Evolutionary conservation across 2,329 filamentous ascomycete genomes (phyloP).

Genomic region (Fusarium euwallaceae): DNA sequence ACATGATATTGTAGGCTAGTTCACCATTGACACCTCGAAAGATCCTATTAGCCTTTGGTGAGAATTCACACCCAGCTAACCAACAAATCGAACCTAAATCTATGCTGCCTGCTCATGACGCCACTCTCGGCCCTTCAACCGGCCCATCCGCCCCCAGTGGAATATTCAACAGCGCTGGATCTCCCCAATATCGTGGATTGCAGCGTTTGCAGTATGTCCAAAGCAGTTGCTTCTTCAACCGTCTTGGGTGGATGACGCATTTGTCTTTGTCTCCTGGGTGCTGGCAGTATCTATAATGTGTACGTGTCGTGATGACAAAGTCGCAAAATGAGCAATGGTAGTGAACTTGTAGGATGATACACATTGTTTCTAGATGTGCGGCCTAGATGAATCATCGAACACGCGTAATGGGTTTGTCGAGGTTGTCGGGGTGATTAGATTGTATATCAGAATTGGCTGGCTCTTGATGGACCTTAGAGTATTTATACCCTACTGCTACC

Average conservation of each 20-base stretch:
- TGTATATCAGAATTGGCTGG: neutral
- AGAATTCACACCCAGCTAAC: neutral
- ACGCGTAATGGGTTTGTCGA: neutral
- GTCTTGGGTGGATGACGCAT: neutral
- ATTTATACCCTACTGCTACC: neutral
- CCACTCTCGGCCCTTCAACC: neutral
- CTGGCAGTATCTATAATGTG: neutral
- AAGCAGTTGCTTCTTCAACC: neutral
- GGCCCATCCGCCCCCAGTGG: neutral
- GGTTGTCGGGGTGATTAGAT: neutral
- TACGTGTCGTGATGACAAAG: conserved; percentile 7
- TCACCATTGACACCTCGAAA: neutral
- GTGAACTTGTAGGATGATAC: conserved; percentile 3
- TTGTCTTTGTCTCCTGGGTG: neutral
- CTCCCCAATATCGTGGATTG: neutral
- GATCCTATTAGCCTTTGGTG: rapidly evolving
- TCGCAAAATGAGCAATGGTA: conserved; percentile 8
- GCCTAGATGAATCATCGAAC: neutral
- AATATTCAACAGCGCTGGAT: neutral
- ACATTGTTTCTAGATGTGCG: neutral
- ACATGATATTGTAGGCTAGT: neutral
- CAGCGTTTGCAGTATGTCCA: conserved; percentile 13
- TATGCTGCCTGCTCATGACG: neutral
- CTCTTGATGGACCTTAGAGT: neutral
- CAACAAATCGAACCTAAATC: neutral